phyloP scores from a whole-genome alignment of 805 yeast genomes.

The Metschnikowia cubensis region DNA sequence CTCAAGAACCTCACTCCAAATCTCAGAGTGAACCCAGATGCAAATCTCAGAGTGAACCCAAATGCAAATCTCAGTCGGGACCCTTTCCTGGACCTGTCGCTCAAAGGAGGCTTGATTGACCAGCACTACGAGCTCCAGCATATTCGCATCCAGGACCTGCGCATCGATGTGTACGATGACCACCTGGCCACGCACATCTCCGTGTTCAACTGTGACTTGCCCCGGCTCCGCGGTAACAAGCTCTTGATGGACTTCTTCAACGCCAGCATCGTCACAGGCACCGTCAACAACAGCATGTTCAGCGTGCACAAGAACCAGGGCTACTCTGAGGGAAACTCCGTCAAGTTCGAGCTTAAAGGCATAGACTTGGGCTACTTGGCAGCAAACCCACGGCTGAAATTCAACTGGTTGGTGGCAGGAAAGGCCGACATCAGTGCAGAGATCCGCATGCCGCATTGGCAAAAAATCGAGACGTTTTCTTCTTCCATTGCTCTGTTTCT shows the following conservation, averaged over 20 bases:
- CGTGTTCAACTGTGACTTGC: slow-evolving; percentile 63
- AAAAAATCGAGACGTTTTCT: slow-evolving; percentile 17
- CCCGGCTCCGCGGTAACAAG: slow-evolving; percentile 55
- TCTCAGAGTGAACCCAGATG: too few relatives aligned
- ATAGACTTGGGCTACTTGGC: slow-evolving; percentile 35
- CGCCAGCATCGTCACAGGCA: slow-evolving; percentile 68
- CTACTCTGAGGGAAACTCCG: slow-evolving; percentile 28
- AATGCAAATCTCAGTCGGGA: too few relatives aligned
- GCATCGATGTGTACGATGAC: slow-evolving; percentile 32
- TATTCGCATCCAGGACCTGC: slow-evolving; percentile 51
- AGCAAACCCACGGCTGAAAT: slow-evolving; percentile 38
- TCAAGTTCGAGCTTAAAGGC: slow-evolving; percentile 40
- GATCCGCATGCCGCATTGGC: slow-evolving; percentile 56
- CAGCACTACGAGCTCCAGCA: slow-evolving; percentile 31
- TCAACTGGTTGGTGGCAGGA: slow-evolving; percentile 72
- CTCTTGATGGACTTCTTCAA: slow-evolving; percentile 62
- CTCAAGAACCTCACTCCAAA: too few relatives aligned
- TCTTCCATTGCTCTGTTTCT: slow-evolving; percentile 27
- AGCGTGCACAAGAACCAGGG: slow-evolving; percentile 73
- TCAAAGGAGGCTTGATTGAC: slow-evolving; percentile 17
- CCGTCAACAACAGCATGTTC: slow-evolving; percentile 69
- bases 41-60: too few relatives aligned
- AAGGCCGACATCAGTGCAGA: slow-evolving; percentile 64
- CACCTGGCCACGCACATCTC: slow-evolving; percentile 43
- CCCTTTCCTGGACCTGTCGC: too few relatives aligned